phyloP scores from a whole-genome alignment of 2,329 filamentous ascomycete genomes.

The Diaporthe citri region DNA sequence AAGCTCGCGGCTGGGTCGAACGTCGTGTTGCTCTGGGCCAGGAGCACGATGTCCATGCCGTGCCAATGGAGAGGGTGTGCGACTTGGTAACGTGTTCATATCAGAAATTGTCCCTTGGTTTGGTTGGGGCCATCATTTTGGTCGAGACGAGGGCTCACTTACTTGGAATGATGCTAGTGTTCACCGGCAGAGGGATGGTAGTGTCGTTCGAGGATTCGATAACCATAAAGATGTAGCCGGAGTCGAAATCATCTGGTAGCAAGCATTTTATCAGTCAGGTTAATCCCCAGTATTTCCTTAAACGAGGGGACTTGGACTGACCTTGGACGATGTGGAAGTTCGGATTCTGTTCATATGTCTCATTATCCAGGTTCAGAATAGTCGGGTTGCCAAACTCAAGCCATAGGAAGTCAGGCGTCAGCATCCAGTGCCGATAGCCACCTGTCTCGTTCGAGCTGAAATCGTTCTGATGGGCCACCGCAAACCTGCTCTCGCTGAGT shows the following conservation, averaged over 20 bases:
- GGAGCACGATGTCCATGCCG: conserved; percentile 49
- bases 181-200: conserved; percentile 15
- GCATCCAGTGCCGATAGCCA: conserved; percentile 35
- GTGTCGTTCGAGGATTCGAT: conserved; percentile 33
- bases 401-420: conserved; percentile 40
- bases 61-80: conserved; percentile 43
- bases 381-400: conserved; percentile 39
- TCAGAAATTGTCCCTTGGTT: background rate
- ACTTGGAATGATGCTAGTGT: conserved; percentile 16
- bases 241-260: conserved; percentile 31
- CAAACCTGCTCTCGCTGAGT: conserved; percentile 30
- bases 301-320: background rate
- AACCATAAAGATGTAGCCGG: conserved; percentile 38
- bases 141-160: background rate
- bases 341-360: conserved; percentile 31
- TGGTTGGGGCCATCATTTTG: background rate
- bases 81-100: background rate
- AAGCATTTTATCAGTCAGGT: background rate
- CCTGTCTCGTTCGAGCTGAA: conserved; percentile 27
- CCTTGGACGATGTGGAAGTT: conserved; percentile 38
- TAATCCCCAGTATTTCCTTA: rapidly evolving
- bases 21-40: conserved; percentile 44
- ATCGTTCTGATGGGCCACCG: conserved; percentile 28
- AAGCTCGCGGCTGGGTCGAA: conserved; percentile 39
- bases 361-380: conserved; percentile 38